Evolutionary conservation across 1,139 yeast genomes (phyloP).

Genomic region (Geotrichum siamense): DNA sequence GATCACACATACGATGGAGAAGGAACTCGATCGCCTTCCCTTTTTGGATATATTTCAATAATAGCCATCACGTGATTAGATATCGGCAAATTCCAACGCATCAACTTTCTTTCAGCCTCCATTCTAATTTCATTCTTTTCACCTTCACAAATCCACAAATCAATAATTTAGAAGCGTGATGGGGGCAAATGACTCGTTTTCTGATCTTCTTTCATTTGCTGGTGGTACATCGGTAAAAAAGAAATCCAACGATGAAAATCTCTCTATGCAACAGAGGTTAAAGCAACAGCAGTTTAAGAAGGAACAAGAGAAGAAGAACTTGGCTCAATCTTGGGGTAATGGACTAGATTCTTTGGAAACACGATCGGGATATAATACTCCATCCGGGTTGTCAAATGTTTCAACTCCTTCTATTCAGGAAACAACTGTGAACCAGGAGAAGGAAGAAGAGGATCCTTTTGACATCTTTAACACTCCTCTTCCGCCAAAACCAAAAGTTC

Average conservation of each 20-base stretch:
- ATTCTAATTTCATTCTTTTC: too few species aligned
- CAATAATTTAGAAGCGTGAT: too few species aligned
- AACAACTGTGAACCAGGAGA: conserved; percentile 3
- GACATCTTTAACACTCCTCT: conserved; percentile 32
- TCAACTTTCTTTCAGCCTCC: too few species aligned
- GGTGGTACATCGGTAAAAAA: conserved; percentile 15
- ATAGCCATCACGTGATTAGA: too few species aligned
- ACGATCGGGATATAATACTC: conserved; percentile 17
- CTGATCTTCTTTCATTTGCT: conserved; percentile 22
- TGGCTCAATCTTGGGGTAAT: conserved; percentile 8
- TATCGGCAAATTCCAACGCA: too few species aligned
- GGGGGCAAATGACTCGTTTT: conserved; percentile 22
- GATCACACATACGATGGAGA: too few species aligned
- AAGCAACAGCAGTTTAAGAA: conserved; percentile 16
- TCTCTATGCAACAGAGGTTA: conserved; percentile 27
- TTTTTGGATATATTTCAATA: too few species aligned
- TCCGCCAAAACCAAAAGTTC: conserved; percentile 7
- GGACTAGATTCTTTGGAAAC: conserved; percentile 11
- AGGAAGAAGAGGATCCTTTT: conserved; percentile 30
- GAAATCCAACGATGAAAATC: conserved; percentile 19
- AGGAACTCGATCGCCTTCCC: too few species aligned
- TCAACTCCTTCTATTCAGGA: conserved; percentile 1
- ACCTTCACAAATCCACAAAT: not conserved
- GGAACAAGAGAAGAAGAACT: conserved; percentile 7
- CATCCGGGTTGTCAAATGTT: conserved; percentile 12